Percentiles rank a stretch among this genome's conserved stretches.
Evolutionary conservation across 345 rosid species (phyloP).

Genomic region (Populus alba): DNA sequence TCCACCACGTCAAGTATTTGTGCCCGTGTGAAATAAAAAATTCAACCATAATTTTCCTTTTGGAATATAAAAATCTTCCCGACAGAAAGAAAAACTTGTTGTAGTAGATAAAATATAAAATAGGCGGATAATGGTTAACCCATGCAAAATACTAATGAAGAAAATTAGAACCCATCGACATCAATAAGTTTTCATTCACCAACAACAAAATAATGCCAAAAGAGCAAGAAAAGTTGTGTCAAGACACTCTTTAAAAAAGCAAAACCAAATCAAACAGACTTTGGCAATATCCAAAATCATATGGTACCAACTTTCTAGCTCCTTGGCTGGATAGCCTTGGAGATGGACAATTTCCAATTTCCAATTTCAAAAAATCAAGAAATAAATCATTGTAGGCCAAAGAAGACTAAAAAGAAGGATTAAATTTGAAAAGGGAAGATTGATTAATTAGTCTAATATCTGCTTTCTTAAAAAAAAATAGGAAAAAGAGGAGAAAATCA

Average conservation of each 20-base stretch:
- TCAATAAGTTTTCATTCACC: background rate
- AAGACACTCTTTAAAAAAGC: background rate
- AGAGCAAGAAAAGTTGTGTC: background rate
- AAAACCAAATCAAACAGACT: background rate
- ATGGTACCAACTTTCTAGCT: background rate
- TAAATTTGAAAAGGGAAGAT: background rate
- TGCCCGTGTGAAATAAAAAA: background rate
- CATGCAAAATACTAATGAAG: background rate
- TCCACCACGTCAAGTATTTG: background rate
- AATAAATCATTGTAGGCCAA: background rate
- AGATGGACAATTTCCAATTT: background rate
- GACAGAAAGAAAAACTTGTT: background rate
- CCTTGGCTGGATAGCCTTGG: background rate
- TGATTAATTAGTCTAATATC: too few relatives aligned
- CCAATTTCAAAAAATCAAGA: background rate
- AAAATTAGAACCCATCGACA: background rate
- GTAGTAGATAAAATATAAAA: background rate
- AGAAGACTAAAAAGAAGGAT: background rate
- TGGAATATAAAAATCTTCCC: background rate
- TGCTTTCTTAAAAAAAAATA: background rate
- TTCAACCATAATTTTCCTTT: background rate
- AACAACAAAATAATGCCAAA: background rate
- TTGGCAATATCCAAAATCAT: background rate
- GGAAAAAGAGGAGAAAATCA: background rate
- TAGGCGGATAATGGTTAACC: background rate